Base-by-base conservation (phyloP, 371 early-diverging fungal species). In the Circinella minor region DNA sequence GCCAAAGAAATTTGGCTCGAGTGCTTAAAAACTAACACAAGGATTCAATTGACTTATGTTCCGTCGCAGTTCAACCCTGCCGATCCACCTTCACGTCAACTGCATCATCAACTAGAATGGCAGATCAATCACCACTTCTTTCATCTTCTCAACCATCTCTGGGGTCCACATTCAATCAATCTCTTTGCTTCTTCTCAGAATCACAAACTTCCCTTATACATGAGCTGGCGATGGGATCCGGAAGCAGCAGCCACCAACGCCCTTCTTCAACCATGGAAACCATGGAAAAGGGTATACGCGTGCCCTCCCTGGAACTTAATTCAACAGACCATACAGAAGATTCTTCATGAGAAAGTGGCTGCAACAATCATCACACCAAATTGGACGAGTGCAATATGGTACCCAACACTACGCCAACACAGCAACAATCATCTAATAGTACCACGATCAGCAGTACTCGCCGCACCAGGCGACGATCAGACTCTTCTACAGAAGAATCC, bases 301-400 rank as follows among this genome's bases (percentile, higher is more conserved):
- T 55, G 57, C n/a, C 69, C 69, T 2, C 69, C 74, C 4, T 74
- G 74, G 74, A 67, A 67, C 61, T 43, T 74, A 14, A 7, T 68
- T 4, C 61, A 47, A 4, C 43, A 3, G 11, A 55, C 36, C n/a
- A 36, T 74, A 7, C 36, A 17, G 14, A 59, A 63, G 48, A 5
- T 66, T n/a, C 38, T 11, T 1, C 51, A 38, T 27, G 55, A 68
- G 0, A 68, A 9, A 1, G 46, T 55, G 13, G 17, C 37, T 7
- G 73, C 71, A 11, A 74, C 74, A 15, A 37, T 74, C 39, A 65
- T 74, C 15, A 64, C 65, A 5, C 78, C 74, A 1, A 18, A 68
- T 54, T 77, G 75, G 71, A 72, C 71, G n/a, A 18, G 59, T 1
- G 77, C 77, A 0, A 36, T 65, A 4, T 73, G 77, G 74, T 77